Evolutionary conservation across 2,329 filamentous ascomycete genomes (phyloP), one percentile per base, ranked within the genome.

Genomic region (Alternaria ethzedia): DNA sequence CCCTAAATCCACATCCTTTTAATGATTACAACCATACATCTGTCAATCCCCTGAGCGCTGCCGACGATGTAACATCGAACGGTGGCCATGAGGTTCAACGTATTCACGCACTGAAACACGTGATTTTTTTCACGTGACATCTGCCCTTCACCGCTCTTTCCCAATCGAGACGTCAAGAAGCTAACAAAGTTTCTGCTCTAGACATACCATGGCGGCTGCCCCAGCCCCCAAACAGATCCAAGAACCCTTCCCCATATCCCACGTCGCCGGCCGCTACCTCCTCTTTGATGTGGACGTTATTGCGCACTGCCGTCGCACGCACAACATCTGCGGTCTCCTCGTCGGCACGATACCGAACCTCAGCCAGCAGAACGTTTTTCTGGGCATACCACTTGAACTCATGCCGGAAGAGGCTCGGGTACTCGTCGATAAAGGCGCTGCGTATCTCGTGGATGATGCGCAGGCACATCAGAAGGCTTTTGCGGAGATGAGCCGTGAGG

Each of bases 291-390:
- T 93, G 73, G 88, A 94, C 76, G 89, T 90, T 68, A 91, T 94
- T 64, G 89, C 91, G 72, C 87, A 90, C 78, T 85, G 97, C 66
- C 91, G 96, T 69, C 89, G 92, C 66, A 85, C 89, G 72, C 88
- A 97, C 82, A 90, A 93, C 78, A 93, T 97, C 73, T 94, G 91
- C 75, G 94, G 94, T 67, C 91, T 96, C 30, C 86, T 97, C 59
- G 90, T 92, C 63, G 96, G 96, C 61, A 94, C 92, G 8, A 89
- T 97, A 28, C 95, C 96, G 2, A 94, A 98, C 81, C 90, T 93
- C 61, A 94, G 94, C 6, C 95, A 96, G 72, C 96, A 99, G 81
- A 98, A 97, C 82, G 87, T 97, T 61, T 98, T 98, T 78, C 87
- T 95, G 62, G 93, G 94, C 49, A 83, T 98, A 54, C 96, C 96